Base-by-base conservation (phyloP, 1,284 basidiomycete species). In the Ceratobasidium theobromae region DNA sequence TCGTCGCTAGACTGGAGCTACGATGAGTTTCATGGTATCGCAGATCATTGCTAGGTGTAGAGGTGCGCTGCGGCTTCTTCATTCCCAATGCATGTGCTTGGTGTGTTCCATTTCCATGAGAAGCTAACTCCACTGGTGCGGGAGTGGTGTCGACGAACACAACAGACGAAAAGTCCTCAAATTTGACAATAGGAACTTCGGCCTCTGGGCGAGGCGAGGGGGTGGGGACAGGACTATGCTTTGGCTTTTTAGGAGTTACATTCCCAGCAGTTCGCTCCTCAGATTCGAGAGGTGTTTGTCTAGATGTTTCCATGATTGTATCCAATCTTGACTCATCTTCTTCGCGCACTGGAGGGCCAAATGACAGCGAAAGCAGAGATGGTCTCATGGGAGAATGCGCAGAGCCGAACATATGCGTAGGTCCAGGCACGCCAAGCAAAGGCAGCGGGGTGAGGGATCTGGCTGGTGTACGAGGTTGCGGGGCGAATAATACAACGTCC, bases 141-240 rank as follows among this genome's bases (percentile, higher is more conserved):
- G 58, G 58, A 30, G 16, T 52, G n/a, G 58, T 64, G 48, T 64
- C 58, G 38, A 64, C 38, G 27, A 64, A 64, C 48, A 64, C 52
- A 32, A 40, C 33, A 2, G 58, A 64, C 6, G 58, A 64, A 18
- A 64, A 25, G 25, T 64, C 58, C 43, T 64, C 58, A 43, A 64
- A 64, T 12, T 64, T 52, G 28, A 64, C 49, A 18, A 35, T 38
- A 41, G 49, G 58, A 32, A 64, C 30, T 1, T 60, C 57, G 3
- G 35, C 11, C 3, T 64, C 58, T 5, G 43, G 18, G 8, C 9
- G 12, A 11, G 8, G 9, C 18, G n/a, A n/a, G n/a, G n/a, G n/a
- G n/a, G n/a, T n/a, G n/a, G n/a, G n/a, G n/a, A n/a, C n/a, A n/a
- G n/a, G n/a, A n/a, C n/a, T n/a, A n/a, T n/a, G n/a, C n/a, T n/a